Conservation (phyloP, 352 stramenopile genomes). For the Phytophthora pini region DNA sequence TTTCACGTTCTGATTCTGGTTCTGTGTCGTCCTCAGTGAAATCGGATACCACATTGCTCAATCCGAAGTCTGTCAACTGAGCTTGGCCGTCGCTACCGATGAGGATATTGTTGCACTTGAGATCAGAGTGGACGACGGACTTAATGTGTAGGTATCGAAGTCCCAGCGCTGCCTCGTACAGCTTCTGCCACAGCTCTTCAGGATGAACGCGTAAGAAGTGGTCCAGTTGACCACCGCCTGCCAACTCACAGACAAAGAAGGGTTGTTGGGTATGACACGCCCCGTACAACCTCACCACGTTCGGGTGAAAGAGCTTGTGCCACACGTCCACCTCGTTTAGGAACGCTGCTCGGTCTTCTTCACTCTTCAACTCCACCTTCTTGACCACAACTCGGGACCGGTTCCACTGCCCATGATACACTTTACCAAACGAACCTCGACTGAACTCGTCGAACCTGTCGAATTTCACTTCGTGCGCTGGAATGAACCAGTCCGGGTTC, state of each 20-base stretch:
- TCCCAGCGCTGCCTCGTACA: constrained; percentile 43
- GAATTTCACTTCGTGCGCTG: constrained; percentile 26
- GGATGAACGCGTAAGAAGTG: constrained; percentile 6
- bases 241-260: constrained; percentile 25
- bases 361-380: constrained; percentile 15
- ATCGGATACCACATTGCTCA: constrained; percentile 5
- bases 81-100: constrained; percentile 21
- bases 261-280: constrained; percentile 7
- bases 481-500: constrained; percentile 20
- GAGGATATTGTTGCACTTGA: constrained; percentile 48
- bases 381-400: constrained; percentile 30
- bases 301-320: constrained; percentile 10
- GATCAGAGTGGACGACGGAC: constrained; percentile 70
- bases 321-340: constrained; percentile 27
- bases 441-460: constrained; percentile 22
- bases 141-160: constrained; percentile 56
- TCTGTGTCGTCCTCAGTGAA: not conserved
- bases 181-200: not conserved
- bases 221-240: constrained; percentile 13
- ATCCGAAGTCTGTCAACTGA: constrained; percentile 26
- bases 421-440: constrained; percentile 13
- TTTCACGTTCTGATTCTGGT: not conserved
- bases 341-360: constrained; percentile 19
- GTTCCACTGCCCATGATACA: constrained; percentile 27
- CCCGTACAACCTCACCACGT: constrained; percentile 16